Conservation (phyloP, 2,329 filamentous ascomycete species). For the Septoria petroselini region DNA sequence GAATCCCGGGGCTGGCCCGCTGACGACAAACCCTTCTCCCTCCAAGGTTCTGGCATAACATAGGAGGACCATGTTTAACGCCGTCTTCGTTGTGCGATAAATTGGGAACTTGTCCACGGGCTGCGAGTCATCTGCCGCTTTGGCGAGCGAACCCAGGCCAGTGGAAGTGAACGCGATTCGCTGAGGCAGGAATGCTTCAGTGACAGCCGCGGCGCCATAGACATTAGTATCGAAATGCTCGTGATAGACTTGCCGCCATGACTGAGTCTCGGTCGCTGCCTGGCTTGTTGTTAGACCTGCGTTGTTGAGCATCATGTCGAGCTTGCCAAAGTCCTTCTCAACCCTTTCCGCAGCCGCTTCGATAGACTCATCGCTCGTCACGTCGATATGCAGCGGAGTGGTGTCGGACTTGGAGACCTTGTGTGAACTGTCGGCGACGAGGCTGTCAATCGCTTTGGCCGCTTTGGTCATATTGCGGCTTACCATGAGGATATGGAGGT, state of each 20-base stretch:
- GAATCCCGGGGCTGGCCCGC: constrained; percentile 25
- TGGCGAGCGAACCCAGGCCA: not conserved
- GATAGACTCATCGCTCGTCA: constrained; percentile 46
- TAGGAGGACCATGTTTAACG: constrained; percentile 34
- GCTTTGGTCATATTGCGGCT: constrained; percentile 40
- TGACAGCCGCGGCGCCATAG: constrained; percentile 28
- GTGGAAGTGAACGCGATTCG: constrained; percentile 34
- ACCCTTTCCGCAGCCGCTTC: constrained; percentile 37
- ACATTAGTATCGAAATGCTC: constrained; percentile 33
- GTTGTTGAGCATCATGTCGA: constrained; percentile 41
- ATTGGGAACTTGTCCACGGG: constrained; percentile 20
- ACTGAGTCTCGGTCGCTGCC: not conserved
- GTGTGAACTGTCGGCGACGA: constrained; percentile 18
- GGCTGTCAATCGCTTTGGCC: constrained; percentile 36
- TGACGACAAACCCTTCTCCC: constrained; percentile 31
- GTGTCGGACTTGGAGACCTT: constrained; percentile 26
- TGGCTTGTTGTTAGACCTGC: constrained; percentile 32
- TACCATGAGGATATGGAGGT: constrained; percentile 44
- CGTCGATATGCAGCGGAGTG: constrained; percentile 44
- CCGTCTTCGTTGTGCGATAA: constrained; percentile 31
- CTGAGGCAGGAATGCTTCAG: constrained; percentile 33
- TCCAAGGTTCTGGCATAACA: constrained; percentile 24
- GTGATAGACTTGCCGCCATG: constrained; percentile 1
- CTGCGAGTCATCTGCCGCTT: not conserved
- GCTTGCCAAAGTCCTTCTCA: constrained; percentile 28